Conservation (phyloP, 768 basidiomycete genomes). For the Xerocomellus dryophilus region DNA sequence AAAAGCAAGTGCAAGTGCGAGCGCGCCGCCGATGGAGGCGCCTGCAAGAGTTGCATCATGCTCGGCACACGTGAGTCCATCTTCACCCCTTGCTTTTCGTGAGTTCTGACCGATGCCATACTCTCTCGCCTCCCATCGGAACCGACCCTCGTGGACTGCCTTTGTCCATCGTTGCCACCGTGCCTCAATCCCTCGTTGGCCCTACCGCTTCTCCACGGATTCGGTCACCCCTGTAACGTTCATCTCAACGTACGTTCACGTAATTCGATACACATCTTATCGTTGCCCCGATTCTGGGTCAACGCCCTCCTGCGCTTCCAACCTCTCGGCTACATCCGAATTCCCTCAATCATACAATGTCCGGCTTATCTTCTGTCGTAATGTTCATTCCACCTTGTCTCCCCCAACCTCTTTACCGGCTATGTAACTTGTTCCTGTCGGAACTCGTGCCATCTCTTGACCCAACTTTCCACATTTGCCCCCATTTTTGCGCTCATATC, state of each 20-base stretch:
- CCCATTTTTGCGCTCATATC: constrained; percentile 11
- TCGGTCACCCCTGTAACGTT: constrained; percentile 5
- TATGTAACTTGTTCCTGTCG: constrained; percentile 8
- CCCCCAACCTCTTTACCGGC: constrained; percentile 4
- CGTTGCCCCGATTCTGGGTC: neutral
- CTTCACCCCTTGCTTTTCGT: neutral
- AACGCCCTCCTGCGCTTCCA: neutral
- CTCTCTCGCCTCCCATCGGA: constrained; percentile 1
- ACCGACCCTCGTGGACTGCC: constrained; percentile 5
- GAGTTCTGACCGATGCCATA: constrained; percentile 9
- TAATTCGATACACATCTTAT: constrained; percentile 13
- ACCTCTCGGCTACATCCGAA: constrained; percentile 3
- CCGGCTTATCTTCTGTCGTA: constrained; percentile 17
- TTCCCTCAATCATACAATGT: constrained; percentile 5
- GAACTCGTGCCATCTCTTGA: neutral
- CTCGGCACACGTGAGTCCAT: constrained; percentile 59
- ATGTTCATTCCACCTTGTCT: constrained; percentile 14
- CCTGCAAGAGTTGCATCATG: constrained; percentile 76
- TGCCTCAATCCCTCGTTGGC: constrained; percentile 1
- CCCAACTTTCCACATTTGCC: neutral
- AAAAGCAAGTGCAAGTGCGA: constrained; percentile 92
- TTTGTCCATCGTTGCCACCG: neutral
- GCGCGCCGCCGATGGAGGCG: constrained; percentile 53
- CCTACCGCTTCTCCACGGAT: neutral
- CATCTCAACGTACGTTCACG: constrained; percentile 13